Evolutionary conservation across 345 rosid genomes (phyloP), one percentile per base, ranked within the genome.

Genomic region (Sonneratia caseolaris): DNA sequence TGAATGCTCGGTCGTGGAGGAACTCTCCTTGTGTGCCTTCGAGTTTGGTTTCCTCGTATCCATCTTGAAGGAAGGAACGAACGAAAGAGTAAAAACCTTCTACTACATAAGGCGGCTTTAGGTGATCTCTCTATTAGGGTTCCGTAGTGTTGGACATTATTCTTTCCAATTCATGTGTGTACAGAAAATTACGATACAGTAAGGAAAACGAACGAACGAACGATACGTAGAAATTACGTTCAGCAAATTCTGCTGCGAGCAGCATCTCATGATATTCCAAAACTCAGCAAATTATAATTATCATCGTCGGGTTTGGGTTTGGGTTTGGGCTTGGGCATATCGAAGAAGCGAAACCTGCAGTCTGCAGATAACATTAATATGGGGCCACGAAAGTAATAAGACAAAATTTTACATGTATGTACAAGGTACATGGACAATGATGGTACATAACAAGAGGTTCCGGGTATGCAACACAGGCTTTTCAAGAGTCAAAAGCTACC

Each of bases 1-100:
- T 86, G 80, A 93, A 91, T 80, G 86, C 88, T 53, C 76, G 83
- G 71, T 81, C 57, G 13, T 91, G 98, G 97, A 88, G 78, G 76
- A 81, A 81, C 37, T 86, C 92, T 59, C 83, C 89, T 32, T 89
- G 94, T 77, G 32, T 87, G 22, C 84, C 90, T 10, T 37, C 0
- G 45, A 79, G 71, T 36, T 56, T 87, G 72, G 64, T 79, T 56
- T 55, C 78, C 47, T 83, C 83, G 7, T 85, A 71, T 79, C 86
- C 90, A 6, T 42, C 64, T 51, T 51, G 75, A 72, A 38, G 35
- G 38, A 24, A 69, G 38, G 51, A 71, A 66, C 14, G 51, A 71
- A 66, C 14, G n/a, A 18, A 12, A 37, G 7, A 24, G 24, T 4
- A 9, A n/a, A 67, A 3, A 2, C n/a, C 1, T 21, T 36, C 5